These are phyloP conservation scores for Udeniomyces megalosporus DNA, from an alignment of 768 basidiomycete genomes.

Conservation along the genomic window DNA sequence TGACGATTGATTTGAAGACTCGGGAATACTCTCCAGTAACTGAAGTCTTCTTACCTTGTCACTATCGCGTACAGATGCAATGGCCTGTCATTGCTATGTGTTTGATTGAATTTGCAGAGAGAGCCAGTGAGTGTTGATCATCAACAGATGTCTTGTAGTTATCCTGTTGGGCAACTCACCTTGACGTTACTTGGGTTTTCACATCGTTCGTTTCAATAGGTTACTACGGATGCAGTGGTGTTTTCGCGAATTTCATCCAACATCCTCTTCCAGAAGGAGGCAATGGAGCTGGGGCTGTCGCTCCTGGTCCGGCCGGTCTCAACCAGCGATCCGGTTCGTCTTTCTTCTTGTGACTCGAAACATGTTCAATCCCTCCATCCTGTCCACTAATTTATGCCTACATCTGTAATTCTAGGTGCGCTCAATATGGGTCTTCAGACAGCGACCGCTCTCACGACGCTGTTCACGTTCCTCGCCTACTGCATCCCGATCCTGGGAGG, in stretches of 20 bases:
- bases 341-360: neutral
- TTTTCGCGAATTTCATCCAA: slow-evolving; percentile 25
- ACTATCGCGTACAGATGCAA: too few species aligned
- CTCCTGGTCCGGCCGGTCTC: slow-evolving; percentile 16
- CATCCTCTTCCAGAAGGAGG: slow-evolving; percentile 23
- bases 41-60: too few species aligned
- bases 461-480: slow-evolving; percentile 13
- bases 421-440: slow-evolving; percentile 19
- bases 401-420: too few species aligned
- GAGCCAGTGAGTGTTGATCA: slow-evolving; percentile 14
- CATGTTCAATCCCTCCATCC: neutral
- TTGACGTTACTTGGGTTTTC: neutral
- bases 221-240: slow-evolving; percentile 6
- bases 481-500: slow-evolving; percentile 21
- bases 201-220: neutral
- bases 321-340: slow-evolving; percentile 21
- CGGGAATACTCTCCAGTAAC: too few species aligned
- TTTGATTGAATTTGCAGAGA: slow-evolving; percentile 22
- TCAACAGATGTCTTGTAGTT: neutral
- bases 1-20: too few species aligned
- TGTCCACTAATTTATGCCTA: neutral
- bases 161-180: neutral
- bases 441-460: slow-evolving; percentile 21
- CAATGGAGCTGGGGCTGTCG: slow-evolving; percentile 24
- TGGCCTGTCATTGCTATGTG: neutral